Evolutionary conservation across 2,329 filamentous ascomycete genomes (phyloP).

Genomic region (Dothistroma septosporum): DNA sequence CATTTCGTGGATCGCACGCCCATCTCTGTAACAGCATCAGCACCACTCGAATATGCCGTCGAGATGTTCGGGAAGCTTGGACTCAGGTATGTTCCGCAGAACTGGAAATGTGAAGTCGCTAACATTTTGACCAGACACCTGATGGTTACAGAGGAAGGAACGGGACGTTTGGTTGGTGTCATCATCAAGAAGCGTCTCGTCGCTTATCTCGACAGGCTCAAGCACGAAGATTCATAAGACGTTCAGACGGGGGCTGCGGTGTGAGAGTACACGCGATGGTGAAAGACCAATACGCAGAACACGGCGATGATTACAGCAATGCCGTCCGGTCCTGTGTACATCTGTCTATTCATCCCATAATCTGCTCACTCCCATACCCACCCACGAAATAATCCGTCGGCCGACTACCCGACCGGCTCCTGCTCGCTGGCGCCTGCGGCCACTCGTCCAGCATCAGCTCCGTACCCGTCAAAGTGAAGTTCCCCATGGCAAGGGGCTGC

Average conservation of each 20-base stretch:
- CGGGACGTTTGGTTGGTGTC: slow-evolving; percentile 49
- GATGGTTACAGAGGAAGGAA: slow-evolving; percentile 52
- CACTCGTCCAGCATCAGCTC: slow-evolving; percentile 41
- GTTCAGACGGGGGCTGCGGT: no score
- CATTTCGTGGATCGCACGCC: slow-evolving; percentile 54
- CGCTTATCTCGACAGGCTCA: slow-evolving; percentile 45
- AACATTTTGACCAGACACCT: slow-evolving; percentile 36
- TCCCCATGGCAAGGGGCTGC: slow-evolving; percentile 38
- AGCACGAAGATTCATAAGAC: slow-evolving; percentile 4
- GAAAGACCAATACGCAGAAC: no score
- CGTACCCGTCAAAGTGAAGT: slow-evolving; percentile 48
- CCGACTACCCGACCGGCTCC: slow-evolving; percentile 20
- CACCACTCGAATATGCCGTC: slow-evolving; percentile 56
- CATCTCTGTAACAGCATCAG: slow-evolving; percentile 47
- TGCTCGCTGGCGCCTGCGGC: slow-evolving; percentile 31
- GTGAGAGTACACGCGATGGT: no score
- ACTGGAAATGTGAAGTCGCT: no score
- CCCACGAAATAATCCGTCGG: slow-evolving; percentile 31
- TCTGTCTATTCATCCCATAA: neutral
- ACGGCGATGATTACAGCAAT: no score
- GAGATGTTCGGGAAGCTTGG: slow-evolving; percentile 59
- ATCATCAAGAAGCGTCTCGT: slow-evolving; percentile 58
- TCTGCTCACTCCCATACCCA: slow-evolving; percentile 22
- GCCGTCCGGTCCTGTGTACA: no score
- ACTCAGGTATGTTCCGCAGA: slow-evolving; percentile 40